Percentiles rank a stretch among this genome's conserved stretches.
These are phyloP conservation scores for Leptographium wingfieldii DNA, from an alignment of 2,329 filamentous ascomycete genomes.

Conservation along the genomic window DNA sequence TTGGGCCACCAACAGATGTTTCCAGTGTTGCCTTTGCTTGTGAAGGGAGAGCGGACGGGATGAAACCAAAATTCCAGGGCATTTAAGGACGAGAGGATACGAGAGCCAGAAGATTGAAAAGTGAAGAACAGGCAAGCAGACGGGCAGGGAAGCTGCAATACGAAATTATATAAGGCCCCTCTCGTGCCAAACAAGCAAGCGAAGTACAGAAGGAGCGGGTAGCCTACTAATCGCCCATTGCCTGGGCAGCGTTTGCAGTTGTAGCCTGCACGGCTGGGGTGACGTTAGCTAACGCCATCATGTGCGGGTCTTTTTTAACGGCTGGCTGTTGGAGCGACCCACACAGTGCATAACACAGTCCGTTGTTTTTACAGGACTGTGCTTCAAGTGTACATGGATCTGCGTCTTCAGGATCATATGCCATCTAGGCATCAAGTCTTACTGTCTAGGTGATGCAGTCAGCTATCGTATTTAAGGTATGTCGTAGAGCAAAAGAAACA, in stretches of 20 bases:
- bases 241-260: background rate
- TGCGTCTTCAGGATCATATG: too few species aligned
- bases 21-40: background rate
- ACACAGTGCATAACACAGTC: too few species aligned
- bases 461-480: too few species aligned
- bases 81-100: background rate
- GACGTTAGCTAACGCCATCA: background rate
- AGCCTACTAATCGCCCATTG: background rate
- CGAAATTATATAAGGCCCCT: background rate
- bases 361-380: too few species aligned
- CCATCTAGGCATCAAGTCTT: too few species aligned
- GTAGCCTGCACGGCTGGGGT: background rate
- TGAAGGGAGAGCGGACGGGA: background rate
- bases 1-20: background rate
- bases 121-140: background rate
- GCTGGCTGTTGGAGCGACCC: too few species aligned
- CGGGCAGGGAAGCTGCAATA: background rate
- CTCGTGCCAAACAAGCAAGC: background rate
- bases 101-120: background rate
- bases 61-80: too few species aligned
- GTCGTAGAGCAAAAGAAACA: too few species aligned
- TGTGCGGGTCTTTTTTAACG: too few species aligned
- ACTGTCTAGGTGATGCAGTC: too few species aligned
- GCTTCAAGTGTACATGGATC: too few species aligned
- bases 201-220: background rate